These are phyloP conservation scores for Cicer judaicum DNA, from an alignment of 306 rosid species.

Conservation along the genomic window DNA sequence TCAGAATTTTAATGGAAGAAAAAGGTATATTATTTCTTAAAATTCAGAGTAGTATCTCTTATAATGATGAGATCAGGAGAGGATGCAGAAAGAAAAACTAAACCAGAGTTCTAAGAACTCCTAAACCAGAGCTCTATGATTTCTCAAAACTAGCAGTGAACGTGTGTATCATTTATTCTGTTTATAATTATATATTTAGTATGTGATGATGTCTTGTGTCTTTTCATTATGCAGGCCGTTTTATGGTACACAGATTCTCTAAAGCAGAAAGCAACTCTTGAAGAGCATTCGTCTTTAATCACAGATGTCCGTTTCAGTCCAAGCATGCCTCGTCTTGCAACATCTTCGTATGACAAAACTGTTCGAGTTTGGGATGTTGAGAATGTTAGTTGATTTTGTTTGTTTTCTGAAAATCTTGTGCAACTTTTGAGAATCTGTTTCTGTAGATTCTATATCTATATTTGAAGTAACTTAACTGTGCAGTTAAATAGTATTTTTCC, in stretches of 20 bases:
- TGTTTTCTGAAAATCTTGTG: constrained; percentile 16
- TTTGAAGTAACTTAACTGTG: constrained; percentile 17
- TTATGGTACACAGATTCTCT: constrained; percentile 86
- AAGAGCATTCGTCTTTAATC: constrained; percentile 79
- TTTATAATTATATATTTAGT: not conserved
- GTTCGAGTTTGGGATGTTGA: constrained; percentile 99
- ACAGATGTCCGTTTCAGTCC: constrained; percentile 98
- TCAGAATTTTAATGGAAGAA: too few species aligned
- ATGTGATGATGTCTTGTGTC: constrained; percentile 35
- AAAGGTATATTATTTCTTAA: too few species aligned
- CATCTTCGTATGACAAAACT: constrained; percentile 95
- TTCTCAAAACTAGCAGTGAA: constrained; percentile 31
- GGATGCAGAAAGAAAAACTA: too few species aligned
- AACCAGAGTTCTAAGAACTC: too few species aligned
- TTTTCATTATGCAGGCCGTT: constrained; percentile 73
- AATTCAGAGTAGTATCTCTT: too few species aligned
- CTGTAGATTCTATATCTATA: constrained; percentile 23
- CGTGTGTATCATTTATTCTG: constrained; percentile 8
- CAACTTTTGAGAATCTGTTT: not conserved
- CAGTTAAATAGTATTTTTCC: constrained; percentile 2
- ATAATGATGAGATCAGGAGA: too few species aligned
- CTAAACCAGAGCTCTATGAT: not conserved
- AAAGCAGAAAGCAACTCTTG: constrained; percentile 72
- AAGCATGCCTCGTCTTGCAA: constrained; percentile 92
- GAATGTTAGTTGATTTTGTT: constrained; percentile 64